Base-by-base conservation (phyloP, 2,329 filamentous ascomycete genomes). In the Colletotrichum tamarilloi region DNA sequence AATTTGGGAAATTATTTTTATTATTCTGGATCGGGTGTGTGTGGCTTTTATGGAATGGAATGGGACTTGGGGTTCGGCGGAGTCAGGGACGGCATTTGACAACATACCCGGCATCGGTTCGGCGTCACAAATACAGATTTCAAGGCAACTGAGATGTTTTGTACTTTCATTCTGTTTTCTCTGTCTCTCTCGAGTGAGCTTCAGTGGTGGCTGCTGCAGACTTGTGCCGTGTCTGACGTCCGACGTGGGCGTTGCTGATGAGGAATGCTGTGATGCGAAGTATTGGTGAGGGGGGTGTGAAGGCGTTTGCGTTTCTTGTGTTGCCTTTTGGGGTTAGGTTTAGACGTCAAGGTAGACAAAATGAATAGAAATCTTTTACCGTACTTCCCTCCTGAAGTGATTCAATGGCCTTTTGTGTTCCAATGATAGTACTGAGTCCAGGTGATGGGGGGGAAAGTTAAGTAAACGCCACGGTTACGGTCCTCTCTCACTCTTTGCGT, bases 21-120 rank as follows among this genome's bases (percentile, higher is more conserved):
- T 35, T 28, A 62, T 32, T 74, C 35, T 62, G 60, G 35, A 24
- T 46, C 35, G 52, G 49, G 52, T 9, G 19, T n/a, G 49, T 24
- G 49, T 24, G 60, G 28, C 49, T 19, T 24, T 64, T 3, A 24
- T 8, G 60, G 60, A 62, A 32, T 0, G 49, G 7, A 16, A 72
- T 16, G 57, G 57, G 42, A 49, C 8, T 42, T 42, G 38, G 30
- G 58, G 30, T 46, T 38, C 14, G 58, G 49, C 53, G 57, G 68
- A 72, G 68, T 74, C 49, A 62, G 49, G 68, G 69, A 53, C 8
- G 62, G 68, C 72, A 74, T 72, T 73, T 72, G 72, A 67, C 72
- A 74, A 67, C 67, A 74, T 74, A 72, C 68, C 72, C 72, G 67
- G 72, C 72, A 74, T 74, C 55, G 68, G 68, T 59, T 67, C 67